These are phyloP conservation scores for Paecilomyces fulvus DNA, from an alignment of 2,329 filamentous ascomycete species.

Conservation along the genomic window DNA sequence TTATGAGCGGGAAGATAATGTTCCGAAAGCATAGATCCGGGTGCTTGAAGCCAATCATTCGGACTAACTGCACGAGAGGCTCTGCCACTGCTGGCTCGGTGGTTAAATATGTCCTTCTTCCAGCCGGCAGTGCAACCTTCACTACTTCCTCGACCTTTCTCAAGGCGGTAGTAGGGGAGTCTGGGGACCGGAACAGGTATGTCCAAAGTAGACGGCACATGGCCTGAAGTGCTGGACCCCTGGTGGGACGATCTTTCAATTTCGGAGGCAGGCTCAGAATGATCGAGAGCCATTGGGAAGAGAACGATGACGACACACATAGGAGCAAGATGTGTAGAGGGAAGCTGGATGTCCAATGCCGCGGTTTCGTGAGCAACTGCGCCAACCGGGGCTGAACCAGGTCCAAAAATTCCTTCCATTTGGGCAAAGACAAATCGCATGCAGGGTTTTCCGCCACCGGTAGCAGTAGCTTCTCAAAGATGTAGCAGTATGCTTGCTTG, in stretches of 20 bases:
- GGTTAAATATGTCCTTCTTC: slow-evolving; percentile 71
- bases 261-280: slow-evolving; percentile 69
- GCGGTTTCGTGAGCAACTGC: slow-evolving; percentile 82
- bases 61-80: slow-evolving; percentile 84
- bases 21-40: slow-evolving; percentile 88
- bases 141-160: slow-evolving; percentile 87
- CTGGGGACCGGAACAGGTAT: slow-evolving; percentile 77
- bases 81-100: slow-evolving; percentile 79
- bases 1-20: slow-evolving; percentile 92
- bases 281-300: slow-evolving; percentile 76
- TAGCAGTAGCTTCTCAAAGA: slow-evolving; percentile 76
- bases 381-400: slow-evolving; percentile 68
- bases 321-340: slow-evolving; percentile 79
- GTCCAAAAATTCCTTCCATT: slow-evolving; percentile 79
- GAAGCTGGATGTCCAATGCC: slow-evolving; percentile 85
- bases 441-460: slow-evolving; percentile 76
- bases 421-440: slow-evolving; percentile 67
- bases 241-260: slow-evolving; percentile 72
- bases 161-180: slow-evolving; percentile 57
- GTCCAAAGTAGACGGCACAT: slow-evolving; percentile 90
- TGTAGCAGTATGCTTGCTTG: slow-evolving; percentile 90
- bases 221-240: slow-evolving; percentile 75
- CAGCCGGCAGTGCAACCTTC: slow-evolving; percentile 70
- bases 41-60: slow-evolving; percentile 87
- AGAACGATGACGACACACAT: slow-evolving; percentile 78